Evolutionary conservation across 495 filamentous ascomycete genomes (phyloP).

Genomic region (Trichoderma asperelloides): DNA sequence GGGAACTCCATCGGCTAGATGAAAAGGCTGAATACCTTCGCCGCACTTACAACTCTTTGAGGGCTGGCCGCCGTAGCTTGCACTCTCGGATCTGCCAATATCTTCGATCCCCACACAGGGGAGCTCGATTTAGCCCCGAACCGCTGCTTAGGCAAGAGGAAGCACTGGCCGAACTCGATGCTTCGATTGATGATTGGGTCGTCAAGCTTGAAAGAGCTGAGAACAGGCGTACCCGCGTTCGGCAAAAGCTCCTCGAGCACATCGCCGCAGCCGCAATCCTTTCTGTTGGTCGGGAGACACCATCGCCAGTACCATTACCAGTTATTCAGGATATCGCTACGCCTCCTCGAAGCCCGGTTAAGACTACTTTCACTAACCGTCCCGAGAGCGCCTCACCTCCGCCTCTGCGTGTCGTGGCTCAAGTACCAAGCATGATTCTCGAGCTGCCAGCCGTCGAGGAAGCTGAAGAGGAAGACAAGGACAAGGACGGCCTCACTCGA

Average conservation of each 20-base stretch:
- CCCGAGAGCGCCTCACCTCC: constrained; percentile 27
- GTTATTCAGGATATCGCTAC: constrained; percentile 36
- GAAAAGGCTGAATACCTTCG: constrained; percentile 64
- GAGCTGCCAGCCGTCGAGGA: constrained; percentile 36
- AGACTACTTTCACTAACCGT: constrained; percentile 22
- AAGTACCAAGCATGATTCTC: constrained; percentile 40
- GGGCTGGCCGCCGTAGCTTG: constrained; percentile 56
- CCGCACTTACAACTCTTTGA: constrained; percentile 57
- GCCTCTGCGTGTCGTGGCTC: constrained; percentile 35
- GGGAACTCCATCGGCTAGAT: constrained; percentile 62
- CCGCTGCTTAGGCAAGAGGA: constrained; percentile 67
- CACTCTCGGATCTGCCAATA: constrained; percentile 62
- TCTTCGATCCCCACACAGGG: constrained; percentile 47
- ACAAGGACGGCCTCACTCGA: constrained; percentile 13
- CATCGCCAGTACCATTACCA: constrained; percentile 8
- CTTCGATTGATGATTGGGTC: constrained; percentile 69
- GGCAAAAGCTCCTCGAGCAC: constrained; percentile 71
- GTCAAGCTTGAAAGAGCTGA: constrained; percentile 65
- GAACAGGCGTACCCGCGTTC: constrained; percentile 56
- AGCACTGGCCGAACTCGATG: constrained; percentile 59
- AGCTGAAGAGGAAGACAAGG: constrained; percentile 20
- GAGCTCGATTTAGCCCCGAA: constrained; percentile 56
- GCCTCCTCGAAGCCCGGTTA: constrained; percentile 38
- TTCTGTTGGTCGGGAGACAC: constrained; percentile 18
- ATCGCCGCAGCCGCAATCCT: constrained; percentile 51